These are phyloP conservation scores for Collariella sp. DNA, from an alignment of 495 filamentous ascomycete species.

Conservation along the genomic window DNA sequence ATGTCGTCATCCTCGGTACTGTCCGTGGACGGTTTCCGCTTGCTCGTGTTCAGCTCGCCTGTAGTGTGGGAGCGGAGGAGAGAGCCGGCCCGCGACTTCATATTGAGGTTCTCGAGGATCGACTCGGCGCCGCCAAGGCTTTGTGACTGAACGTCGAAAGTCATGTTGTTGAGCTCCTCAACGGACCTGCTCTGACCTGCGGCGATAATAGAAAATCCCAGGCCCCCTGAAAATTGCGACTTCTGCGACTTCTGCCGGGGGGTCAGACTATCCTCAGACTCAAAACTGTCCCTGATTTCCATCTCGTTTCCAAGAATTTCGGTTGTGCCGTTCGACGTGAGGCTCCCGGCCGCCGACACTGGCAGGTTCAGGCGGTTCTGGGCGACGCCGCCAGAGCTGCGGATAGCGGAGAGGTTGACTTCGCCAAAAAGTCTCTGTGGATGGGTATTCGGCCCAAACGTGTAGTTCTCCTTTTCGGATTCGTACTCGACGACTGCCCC, in stretches of 20 bases:
- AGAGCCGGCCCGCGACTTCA: constrained; percentile 30
- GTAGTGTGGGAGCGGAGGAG: constrained; percentile 14
- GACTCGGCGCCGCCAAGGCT: constrained; percentile 39
- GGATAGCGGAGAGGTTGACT: constrained; percentile 59
- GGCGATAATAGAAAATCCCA: constrained; percentile 13
- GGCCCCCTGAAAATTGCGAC: constrained; percentile 9
- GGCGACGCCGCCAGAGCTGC: constrained; percentile 46
- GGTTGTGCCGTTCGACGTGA: constrained; percentile 19
- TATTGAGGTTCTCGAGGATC: constrained; percentile 35
- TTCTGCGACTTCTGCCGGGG: constrained; percentile 25
- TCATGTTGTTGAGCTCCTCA: constrained; percentile 31
- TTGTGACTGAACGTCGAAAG: constrained; percentile 32
- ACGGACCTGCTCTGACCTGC: constrained; percentile 21
- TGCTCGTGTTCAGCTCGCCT: constrained; percentile 33
- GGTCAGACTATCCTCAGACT: constrained; percentile 30
- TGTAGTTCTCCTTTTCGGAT: constrained; percentile 37
- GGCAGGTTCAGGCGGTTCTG: constrained; percentile 40
- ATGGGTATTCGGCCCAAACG: constrained; percentile 29
- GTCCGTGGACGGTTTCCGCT: constrained; percentile 35
- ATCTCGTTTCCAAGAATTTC: constrained; percentile 23
- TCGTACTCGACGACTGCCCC: constrained; percentile 27
- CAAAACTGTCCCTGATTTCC: constrained; percentile 38
- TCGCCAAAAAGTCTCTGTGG: constrained; percentile 68
- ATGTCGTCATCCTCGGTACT: constrained; percentile 31
- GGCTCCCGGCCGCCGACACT: constrained; percentile 21